These are phyloP conservation scores for Gracilariopsis chorda DNA, from an alignment of 23 red algal species.

Conservation along the genomic window DNA sequence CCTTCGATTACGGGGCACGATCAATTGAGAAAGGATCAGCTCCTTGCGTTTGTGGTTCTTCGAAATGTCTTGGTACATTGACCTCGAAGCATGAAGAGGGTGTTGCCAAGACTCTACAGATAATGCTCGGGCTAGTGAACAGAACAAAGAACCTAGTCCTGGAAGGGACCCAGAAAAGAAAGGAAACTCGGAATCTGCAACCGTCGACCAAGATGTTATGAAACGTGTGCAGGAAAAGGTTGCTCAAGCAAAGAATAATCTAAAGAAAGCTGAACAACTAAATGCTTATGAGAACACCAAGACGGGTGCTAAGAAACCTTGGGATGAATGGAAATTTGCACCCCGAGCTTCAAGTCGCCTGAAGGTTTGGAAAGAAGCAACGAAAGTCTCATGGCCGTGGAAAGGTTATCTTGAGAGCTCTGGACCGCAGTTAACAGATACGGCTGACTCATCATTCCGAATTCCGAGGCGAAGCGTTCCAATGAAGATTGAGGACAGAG, in stretches of 20 bases:
- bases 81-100: conserved; percentile 20
- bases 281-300: background rate
- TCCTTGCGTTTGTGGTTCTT: conserved; percentile 39
- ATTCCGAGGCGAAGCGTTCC: background rate
- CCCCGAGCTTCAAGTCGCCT: background rate
- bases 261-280: background rate
- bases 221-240: conserved; percentile 18
- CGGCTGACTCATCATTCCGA: background rate
- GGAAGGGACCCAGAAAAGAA: too few species aligned
- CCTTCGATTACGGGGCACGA: conserved; percentile 89
- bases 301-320: background rate
- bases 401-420: too few species aligned
- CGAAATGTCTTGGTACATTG: conserved; percentile 36
- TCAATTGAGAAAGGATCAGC: conserved; percentile 36
- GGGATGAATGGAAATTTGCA: background rate
- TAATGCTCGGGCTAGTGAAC: background rate
- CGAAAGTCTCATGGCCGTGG: background rate
- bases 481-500: too few species aligned
- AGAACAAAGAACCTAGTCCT: background rate
- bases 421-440: background rate
- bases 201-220: background rate
- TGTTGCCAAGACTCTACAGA: background rate
- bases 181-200: background rate
- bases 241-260: conserved; percentile 2
- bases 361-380: background rate